A percentile compares a stretch with the other conserved stretches of the same genome.
Evolutionary conservation across 2,329 filamentous ascomycete species (phyloP).

Genomic region (Ophiobolus disseminans): DNA sequence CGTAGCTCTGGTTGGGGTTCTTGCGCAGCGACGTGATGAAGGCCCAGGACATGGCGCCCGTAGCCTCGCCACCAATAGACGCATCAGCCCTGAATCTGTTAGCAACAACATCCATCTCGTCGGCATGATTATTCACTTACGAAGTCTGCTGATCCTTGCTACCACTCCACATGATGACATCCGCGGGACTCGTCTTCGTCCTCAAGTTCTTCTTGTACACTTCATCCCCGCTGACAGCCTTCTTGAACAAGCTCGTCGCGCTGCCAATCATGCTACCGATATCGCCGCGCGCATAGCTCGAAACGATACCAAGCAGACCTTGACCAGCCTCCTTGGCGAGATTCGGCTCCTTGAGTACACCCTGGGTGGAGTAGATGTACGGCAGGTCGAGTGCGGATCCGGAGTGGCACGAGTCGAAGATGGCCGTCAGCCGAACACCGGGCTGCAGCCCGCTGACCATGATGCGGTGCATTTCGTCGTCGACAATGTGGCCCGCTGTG

Average conservation of each 20-base stretch:
- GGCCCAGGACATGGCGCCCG: conserved; percentile 97
- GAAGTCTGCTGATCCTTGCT: conserved; percentile 96
- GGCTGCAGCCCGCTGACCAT: conserved; percentile 79
- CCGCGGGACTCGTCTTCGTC: conserved; percentile 91
- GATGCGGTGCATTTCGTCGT: conserved; percentile 82
- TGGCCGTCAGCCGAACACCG: conserved; percentile 83
- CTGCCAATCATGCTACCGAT: conserved; percentile 79
- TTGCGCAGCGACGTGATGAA: conserved; percentile 91
- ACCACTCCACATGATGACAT: conserved; percentile 98
- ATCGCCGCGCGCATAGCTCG: conserved; percentile 83
- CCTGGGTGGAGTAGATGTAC: conserved; percentile 81
- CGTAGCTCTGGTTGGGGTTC: conserved; percentile 94
- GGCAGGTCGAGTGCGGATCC: conserved; percentile 79
- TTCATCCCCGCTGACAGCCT: conserved; percentile 79
- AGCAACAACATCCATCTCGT: neutral
- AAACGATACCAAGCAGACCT: conserved; percentile 74
- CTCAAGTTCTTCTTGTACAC: conserved; percentile 80
- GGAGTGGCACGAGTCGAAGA: conserved; percentile 83
- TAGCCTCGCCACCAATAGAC: conserved; percentile 84
- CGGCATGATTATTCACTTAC: conserved; percentile 59
- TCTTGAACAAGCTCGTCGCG: conserved; percentile 86
- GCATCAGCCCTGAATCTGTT: conserved; percentile 75
- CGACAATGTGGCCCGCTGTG: conserved; percentile 79
- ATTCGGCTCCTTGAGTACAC: conserved; percentile 81
- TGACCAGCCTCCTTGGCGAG: conserved; percentile 79